Evolutionary conservation across 805 yeast species (phyloP), one percentile per base, ranked within the genome.

Genomic region (baker's yeast (Saccharomyces cerevisiae)): DNA sequence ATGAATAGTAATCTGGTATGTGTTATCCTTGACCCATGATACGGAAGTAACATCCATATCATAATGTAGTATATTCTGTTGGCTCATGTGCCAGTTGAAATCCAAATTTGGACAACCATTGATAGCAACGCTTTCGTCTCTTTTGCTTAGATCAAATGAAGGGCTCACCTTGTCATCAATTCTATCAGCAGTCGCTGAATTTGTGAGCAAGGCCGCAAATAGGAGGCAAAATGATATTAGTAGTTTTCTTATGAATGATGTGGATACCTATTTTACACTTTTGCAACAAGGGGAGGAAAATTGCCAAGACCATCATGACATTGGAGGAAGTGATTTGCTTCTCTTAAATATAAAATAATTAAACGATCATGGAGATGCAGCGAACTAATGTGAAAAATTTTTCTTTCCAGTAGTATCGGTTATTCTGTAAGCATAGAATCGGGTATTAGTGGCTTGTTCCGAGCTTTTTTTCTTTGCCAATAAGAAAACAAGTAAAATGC

Each of bases 41-140:
- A 62, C 64, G 4, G 50, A 17, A 10, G 17, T 27, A 3, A 62
- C 50, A 9, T 56, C 58, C 49, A 63, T 46, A 13, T 52, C 29
- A 47, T 62, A 61, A 14, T 26, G 48, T 56, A 61, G 50, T 9
- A 54, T 53, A 10, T 53, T 49, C 22, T 46, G 49, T 13, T 48
- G 48, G 9, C 43, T 22, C 3, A 54, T 27, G 27, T 54, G 51
- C 57, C 54, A 57, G 9, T 52, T 47, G 47, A 59, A 60, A 49
- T 60, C 58, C n/a, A 53, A 48, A 26, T 54, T 48, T 30, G 64
- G 64, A 48, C 65, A 59, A 26, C 61, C 65, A 31, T 59, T 57
- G 10, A 36, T 43, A 17, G 43, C 43, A 36, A 9, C 24, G 17
- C 11, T 36, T 36, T 36, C 43, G 43, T 36, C 43, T 36, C 43